A percentile compares a stretch with the other conserved stretches of the same genome.
Conservation (phyloP, 164 flowering plant species). For the Vitis labrusca region DNA sequence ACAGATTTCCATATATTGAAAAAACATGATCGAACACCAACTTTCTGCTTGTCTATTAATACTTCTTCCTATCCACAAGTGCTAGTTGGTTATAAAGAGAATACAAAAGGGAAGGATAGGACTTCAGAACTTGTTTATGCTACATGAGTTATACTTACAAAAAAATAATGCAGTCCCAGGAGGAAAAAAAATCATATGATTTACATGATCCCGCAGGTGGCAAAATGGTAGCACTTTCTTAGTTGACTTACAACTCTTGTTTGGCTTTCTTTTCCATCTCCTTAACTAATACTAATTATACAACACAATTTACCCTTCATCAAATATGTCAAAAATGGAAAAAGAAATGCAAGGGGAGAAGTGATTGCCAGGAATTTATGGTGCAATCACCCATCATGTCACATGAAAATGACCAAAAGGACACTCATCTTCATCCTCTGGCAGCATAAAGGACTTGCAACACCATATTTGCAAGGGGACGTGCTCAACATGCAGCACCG, state of each 20-base stretch:
- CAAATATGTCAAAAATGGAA: neutral
- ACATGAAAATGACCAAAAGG: neutral
- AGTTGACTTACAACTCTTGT: neutral
- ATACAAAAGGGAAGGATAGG: neutral
- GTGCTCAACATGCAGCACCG: neutral
- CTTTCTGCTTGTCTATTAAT: no score
- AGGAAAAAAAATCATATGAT: neutral
- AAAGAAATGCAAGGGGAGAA: no score
- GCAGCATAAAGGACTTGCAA: neutral
- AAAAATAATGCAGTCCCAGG: neutral
- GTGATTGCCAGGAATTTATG: neutral
- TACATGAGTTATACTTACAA: neutral
- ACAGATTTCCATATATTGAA: no score
- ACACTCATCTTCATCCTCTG: neutral
- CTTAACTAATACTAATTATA: neutral
- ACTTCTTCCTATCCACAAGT: no score
- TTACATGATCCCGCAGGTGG: constrained; percentile 3
- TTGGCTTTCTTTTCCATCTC: neutral
- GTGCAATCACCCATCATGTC: neutral
- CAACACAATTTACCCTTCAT: constrained; percentile 1
- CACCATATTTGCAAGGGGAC: neutral
- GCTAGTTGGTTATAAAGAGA: neutral
- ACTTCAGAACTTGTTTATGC: neutral
- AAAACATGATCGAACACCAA: no score
- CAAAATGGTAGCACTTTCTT: neutral